Evolutionary conservation across 208 protist species (phyloP).

Genomic region (Acanthamoeba triangularis): DNA sequence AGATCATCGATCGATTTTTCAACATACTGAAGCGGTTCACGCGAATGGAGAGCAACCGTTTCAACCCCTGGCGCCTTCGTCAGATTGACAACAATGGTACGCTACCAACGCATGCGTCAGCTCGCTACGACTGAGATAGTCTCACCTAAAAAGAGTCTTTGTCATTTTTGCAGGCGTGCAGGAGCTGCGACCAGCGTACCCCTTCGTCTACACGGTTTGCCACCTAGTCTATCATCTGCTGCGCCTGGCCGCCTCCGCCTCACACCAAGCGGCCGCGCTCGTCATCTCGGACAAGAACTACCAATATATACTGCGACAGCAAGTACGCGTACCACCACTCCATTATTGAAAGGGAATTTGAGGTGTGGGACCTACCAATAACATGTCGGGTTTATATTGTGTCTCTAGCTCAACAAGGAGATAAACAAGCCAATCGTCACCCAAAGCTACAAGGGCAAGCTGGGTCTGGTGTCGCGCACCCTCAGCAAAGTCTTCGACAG

Average conservation of each 20-base stretch:
- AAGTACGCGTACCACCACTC: no score
- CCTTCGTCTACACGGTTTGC: slow-evolving; percentile 38
- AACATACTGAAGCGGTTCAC: slow-evolving; percentile 60
- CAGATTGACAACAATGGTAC: slow-evolving; percentile 23
- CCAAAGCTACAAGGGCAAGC: neutral
- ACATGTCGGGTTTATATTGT: neutral
- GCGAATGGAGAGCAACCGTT: slow-evolving; percentile 39
- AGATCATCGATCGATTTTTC: slow-evolving; percentile 74
- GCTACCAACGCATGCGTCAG: neutral
- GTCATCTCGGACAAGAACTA: slow-evolving; percentile 50
- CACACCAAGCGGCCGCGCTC: slow-evolving; percentile 5
- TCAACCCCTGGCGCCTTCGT: slow-evolving; percentile 57
- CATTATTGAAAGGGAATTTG: no score
- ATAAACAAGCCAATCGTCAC: slow-evolving; percentile 61
- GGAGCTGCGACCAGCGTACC: slow-evolving; percentile 25
- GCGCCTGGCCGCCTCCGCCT: slow-evolving; percentile 15
- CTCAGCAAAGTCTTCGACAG: slow-evolving; percentile 6
- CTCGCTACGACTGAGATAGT: no score
- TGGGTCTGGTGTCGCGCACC: slow-evolving; percentile 35
- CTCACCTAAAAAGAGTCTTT: no score
- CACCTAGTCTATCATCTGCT: slow-evolving; percentile 5
- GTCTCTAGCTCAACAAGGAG: slow-evolving; percentile 43
- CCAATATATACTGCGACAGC: neutral
- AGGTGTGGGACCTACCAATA: no score
- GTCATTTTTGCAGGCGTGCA: neutral